Evolutionary conservation across 2,329 filamentous ascomycete species (phyloP), one percentile per base, ranked within the genome.

Genomic region (Microascus cirrosus): DNA sequence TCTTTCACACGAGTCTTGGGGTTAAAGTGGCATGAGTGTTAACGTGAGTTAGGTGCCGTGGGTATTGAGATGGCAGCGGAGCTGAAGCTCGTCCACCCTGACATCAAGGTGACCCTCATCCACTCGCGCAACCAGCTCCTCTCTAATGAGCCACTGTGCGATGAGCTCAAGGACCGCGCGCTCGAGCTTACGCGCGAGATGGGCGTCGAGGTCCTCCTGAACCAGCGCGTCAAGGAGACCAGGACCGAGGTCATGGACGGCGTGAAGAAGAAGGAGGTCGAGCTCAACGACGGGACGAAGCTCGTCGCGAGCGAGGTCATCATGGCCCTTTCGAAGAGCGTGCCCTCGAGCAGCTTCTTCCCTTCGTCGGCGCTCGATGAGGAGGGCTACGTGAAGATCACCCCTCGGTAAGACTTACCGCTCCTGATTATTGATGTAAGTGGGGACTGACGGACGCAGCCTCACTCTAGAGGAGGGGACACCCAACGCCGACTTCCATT

Each of bases 21-120:
- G 20, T 22, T 8, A 13, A 50, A 22, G 20, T 2, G 6, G 20
- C 15, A 6, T 50, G n/a, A n/a, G 20, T n/a, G 22, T 24, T 10
- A 22, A 24, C n/a, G 22, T n/a, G 24, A 8, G 10, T 8, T 32
- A 57, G 79, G 87, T 55, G 89, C 89, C 7, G 89, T 92, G 1
- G 89, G 89, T 10, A 84, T 92, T 58, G 89, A 93, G 68, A 90
- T 93, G 78, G 87, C 89, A 0, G 83, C 86, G 1, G 89, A 94
- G 71, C 74, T 92, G 57, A 92, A 91, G 70, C 69, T 81, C 53
- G 73, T 84, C 25, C 78, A 85, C 60, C 87, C 89, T 0, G 65
- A 79, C 12, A 73, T 83, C 57, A 79, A 79, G 48, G 84, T 93
- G n/a, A 88, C 83, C 1, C 78, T 94, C 1, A 81, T 90, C 4